phyloP scores from a whole-genome alignment of 2,329 filamentous ascomycete species.

The Fusarium camptoceras region DNA sequence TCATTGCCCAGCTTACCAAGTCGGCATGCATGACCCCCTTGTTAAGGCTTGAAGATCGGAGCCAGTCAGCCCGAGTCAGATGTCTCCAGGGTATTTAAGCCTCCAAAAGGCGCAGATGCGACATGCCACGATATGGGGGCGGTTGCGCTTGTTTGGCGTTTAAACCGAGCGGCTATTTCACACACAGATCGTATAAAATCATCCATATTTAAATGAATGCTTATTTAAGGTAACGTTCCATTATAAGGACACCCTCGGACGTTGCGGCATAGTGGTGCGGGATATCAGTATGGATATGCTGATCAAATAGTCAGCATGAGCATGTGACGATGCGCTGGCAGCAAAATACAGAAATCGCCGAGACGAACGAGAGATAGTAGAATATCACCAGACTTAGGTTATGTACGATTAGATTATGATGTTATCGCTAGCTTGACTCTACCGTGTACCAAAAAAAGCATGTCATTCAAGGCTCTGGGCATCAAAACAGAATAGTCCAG shows the following conservation, averaged over 20 bases:
- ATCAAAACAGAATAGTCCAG: neutral
- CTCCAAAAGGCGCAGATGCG: constrained; percentile 14
- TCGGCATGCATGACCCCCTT: neutral
- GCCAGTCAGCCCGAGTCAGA: neutral
- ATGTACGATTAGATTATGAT: neutral
- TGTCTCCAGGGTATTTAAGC: constrained; percentile 15
- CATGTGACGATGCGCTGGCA: neutral
- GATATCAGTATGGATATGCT: constrained; percentile 1
- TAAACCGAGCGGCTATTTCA: constrained; percentile 24
- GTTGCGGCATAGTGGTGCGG: neutral
- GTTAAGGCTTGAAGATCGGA: constrained; percentile 1
- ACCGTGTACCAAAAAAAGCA: neutral
- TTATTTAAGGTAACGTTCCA: constrained; percentile 21
- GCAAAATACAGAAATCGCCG: constrained; percentile 1
- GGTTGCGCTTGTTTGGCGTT: constrained; percentile 29
- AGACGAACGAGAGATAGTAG: neutral
- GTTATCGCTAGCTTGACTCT: neutral
- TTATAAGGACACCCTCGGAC: neutral
- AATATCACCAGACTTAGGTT: neutral
- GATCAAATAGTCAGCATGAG: constrained; percentile 22
- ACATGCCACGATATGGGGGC: constrained; percentile 12
- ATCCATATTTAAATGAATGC: neutral
- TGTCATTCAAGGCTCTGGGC: neutral
- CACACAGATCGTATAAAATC: neutral
- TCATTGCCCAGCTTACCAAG: neutral